These are phyloP conservation scores for Neofusicoccum kwambonambiense DNA, from an alignment of 2,329 filamentous ascomycete genomes.

Conservation along the genomic window DNA sequence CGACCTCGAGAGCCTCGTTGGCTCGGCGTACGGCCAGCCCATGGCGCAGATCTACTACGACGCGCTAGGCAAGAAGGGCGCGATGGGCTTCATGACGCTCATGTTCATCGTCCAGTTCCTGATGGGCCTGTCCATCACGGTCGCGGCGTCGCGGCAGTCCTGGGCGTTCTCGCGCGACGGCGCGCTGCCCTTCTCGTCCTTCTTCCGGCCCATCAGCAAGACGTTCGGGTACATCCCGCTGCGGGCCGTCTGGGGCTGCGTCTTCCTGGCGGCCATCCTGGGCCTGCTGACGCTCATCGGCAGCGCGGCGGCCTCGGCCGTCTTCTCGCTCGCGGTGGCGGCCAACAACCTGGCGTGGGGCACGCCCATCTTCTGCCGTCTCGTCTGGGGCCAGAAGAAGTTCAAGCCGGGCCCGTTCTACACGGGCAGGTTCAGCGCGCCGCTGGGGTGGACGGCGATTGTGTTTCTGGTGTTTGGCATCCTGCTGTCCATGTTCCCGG, in stretches of 20 bases:
- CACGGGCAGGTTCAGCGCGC: slow-evolving; percentile 53
- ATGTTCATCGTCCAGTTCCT: slow-evolving; percentile 62
- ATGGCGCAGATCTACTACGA: slow-evolving; percentile 63
- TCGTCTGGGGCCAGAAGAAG: slow-evolving; percentile 58
- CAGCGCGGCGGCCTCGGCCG: slow-evolving; percentile 55
- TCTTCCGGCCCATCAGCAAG: slow-evolving; percentile 57
- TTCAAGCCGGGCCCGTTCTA: slow-evolving; percentile 62
- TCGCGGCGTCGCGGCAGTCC: slow-evolving; percentile 59
- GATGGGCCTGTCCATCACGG: slow-evolving; percentile 59
- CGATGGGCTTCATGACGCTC: slow-evolving; percentile 58
- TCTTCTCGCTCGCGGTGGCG: slow-evolving; percentile 60
- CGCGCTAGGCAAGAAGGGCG: slow-evolving; percentile 58
- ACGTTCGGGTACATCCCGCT: slow-evolving; percentile 58
- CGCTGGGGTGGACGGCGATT: slow-evolving; percentile 55
- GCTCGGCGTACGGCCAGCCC: slow-evolving; percentile 56
- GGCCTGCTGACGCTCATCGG: slow-evolving; percentile 60
- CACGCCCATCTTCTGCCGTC: slow-evolving; percentile 57
- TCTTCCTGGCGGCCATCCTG: slow-evolving; percentile 51
- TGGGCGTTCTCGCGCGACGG: slow-evolving; percentile 65
- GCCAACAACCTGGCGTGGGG: slow-evolving; percentile 63
- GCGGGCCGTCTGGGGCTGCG: slow-evolving; percentile 56
- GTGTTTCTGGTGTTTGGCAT: slow-evolving; percentile 58
- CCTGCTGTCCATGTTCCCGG: slow-evolving; percentile 59
- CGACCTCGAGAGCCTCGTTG: slow-evolving; percentile 51
- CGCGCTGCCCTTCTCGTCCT: slow-evolving; percentile 59